Conservation (phyloP, 805 yeast species). For the Candida ovalis region DNA sequence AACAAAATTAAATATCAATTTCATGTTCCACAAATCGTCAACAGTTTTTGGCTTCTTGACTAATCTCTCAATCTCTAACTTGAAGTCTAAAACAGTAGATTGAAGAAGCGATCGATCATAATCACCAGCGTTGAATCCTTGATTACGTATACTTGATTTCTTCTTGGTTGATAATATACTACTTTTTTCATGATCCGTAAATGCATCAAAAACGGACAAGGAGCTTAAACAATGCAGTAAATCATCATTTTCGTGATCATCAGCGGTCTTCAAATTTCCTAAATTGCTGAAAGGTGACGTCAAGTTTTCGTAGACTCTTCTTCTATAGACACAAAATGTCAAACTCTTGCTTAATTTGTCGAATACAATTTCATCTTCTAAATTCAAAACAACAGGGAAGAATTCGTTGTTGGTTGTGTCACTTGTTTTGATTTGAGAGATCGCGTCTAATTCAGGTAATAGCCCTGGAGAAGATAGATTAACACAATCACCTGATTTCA, state of each 20-base stretch:
- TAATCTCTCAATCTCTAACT: constrained; percentile 45
- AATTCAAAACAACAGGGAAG: constrained; percentile 42
- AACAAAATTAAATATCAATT: constrained; percentile 56
- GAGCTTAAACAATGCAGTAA: constrained; percentile 9
- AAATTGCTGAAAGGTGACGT: constrained; percentile 9
- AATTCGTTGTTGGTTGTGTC: constrained; percentile 37
- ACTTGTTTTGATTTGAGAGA: constrained; percentile 43
- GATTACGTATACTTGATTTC: too few relatives aligned
- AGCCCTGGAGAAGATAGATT: constrained; percentile 58
- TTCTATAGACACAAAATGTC: constrained; percentile 50
- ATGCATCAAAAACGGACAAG: constrained; percentile 16
- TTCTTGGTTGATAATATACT: not conserved
- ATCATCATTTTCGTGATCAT: not conserved
- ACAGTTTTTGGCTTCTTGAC: constrained; percentile 37
- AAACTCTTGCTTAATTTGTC: constrained; percentile 40
- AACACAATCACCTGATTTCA: constrained; percentile 36
- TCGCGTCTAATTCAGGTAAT: constrained; percentile 54
- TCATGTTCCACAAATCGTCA: constrained; percentile 66
- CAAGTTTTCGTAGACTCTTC: constrained; percentile 36
- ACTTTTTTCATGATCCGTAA: constrained; percentile 5
- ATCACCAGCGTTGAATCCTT: constrained; percentile 12
- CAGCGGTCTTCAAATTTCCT: constrained; percentile 3
- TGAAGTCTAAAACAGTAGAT: constrained; percentile 50
- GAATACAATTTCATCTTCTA: constrained; percentile 37
- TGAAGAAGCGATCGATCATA: constrained; percentile 17